Evolutionary conservation across 192 early-diverging fungal species (phyloP).

Genomic region (Entrophospora sp.): DNA sequence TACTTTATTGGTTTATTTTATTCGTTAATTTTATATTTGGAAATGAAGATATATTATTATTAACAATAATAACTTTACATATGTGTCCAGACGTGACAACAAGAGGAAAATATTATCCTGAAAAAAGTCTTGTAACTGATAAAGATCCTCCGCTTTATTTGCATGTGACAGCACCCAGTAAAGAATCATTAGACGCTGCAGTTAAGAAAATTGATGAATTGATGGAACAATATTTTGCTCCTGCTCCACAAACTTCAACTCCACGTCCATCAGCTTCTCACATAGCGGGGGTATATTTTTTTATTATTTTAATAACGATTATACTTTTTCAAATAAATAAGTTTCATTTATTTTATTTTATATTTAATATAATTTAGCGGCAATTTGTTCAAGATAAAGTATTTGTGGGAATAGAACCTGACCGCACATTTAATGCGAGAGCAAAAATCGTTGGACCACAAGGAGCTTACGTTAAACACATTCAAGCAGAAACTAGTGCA

Average conservation of each 20-base stretch:
- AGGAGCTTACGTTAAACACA: slow-evolving; percentile 77
- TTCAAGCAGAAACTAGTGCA: slow-evolving; percentile 68
- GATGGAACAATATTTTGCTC: slow-evolving; percentile 51
- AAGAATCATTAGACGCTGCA: slow-evolving; percentile 64
- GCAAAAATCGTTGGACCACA: slow-evolving; percentile 82
- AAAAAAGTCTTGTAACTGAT: slow-evolving; percentile 61
- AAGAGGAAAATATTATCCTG: slow-evolving; percentile 74
- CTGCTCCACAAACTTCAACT: slow-evolving; percentile 23
- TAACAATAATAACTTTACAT: too few species aligned
- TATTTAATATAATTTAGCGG: slow-evolving; percentile 21
- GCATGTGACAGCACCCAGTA: slow-evolving; percentile 58
- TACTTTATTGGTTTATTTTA: background rate
- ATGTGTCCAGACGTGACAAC: slow-evolving; percentile 66
- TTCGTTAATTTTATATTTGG: background rate
- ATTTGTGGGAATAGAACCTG: slow-evolving; percentile 63
- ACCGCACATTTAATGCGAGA: slow-evolving; percentile 70
- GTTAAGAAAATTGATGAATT: slow-evolving; percentile 65
- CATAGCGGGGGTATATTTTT: background rate
- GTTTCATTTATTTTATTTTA: background rate
- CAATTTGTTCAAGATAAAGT: slow-evolving; percentile 58
- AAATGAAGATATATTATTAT: too few species aligned
- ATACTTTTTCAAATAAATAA: background rate
- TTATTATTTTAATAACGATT: background rate
- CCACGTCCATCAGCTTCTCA: slow-evolving; percentile 13
- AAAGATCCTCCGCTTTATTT: slow-evolving; percentile 74